Evolutionary conservation across 2,329 filamentous ascomycete species (phyloP), one percentile per base, ranked within the genome.

Genomic region (Nannizziopsis arthrosporioides): DNA sequence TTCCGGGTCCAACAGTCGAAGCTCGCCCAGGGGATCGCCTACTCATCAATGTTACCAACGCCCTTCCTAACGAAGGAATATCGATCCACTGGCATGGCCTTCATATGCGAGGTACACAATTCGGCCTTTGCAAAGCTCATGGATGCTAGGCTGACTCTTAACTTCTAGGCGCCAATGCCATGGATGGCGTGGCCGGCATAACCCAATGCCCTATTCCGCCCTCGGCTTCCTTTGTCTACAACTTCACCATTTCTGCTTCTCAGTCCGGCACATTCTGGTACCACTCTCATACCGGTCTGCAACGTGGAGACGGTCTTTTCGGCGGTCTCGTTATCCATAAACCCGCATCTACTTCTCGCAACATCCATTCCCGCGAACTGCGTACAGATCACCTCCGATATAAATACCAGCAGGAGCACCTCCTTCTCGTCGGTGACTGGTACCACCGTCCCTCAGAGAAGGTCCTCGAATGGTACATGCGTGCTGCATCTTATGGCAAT

Each of bases 161-260:
- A 14, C 7, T 37, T 7, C 12, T 27, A 58, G 57, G 43, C 36
- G 50, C 49, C 60, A 59, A 58, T 49, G 42, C 51, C 19, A 61
- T 60, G 59, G 58, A 61, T 46, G 58, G 59, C n/a, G 77, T 81
- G 1, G 63, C 68, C 1, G 73, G 73, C 47, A 78, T 83, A 18
- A 77, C 80, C 0, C 84, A 87, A 61, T 87, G 84, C 55, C 62
- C 73, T 1, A 81, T 87, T 50, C 69, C 72, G 0, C 75, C 82
- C 0, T 83, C 82, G 3, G 65, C 68, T 7, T 57, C 55, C n/a
- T 69, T 68, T 51, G 57, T 61, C 37, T 71, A 71, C 50, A 60
- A 66, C 27, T 58, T 73, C 56, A 67, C 62, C 6, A 63, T 67
- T 31, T 58, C 64, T 1, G 39, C 53, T 7, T 53, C 63, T 32